Conservation (phyloP, 164 flowering plant genomes). For the Annona cherimola region DNA sequence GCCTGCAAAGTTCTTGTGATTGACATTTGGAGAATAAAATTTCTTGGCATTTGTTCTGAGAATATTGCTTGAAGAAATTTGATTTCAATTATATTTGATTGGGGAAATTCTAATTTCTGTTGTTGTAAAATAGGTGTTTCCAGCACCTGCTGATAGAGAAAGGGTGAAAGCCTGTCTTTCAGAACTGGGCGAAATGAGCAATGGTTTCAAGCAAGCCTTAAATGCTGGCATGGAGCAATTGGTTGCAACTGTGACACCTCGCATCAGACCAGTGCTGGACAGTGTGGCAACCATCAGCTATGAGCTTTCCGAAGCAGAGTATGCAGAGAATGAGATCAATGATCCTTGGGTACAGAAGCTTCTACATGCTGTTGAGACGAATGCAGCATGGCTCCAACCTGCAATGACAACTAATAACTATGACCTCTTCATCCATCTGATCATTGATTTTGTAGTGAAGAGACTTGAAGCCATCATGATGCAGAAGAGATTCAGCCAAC, state of each 20-base stretch:
- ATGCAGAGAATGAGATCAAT: conserved; percentile 91
- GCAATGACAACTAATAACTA: conserved; percentile 80
- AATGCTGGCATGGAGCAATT: conserved; percentile 81
- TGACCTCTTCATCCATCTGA: conserved; percentile 69
- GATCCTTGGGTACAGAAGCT: conserved; percentile 98
- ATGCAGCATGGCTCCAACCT: conserved; percentile 85
- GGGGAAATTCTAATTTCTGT: not conserved
- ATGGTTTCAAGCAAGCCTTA: conserved; percentile 66
- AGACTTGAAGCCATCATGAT: conserved; percentile 97
- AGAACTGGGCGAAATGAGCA: conserved; percentile 77
- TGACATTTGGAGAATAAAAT: too few relatives aligned
- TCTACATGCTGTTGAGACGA: conserved; percentile 80
- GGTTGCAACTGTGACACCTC: conserved; percentile 66
- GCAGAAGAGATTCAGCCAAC: conserved; percentile 93
- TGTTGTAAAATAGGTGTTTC: conserved; percentile 51
- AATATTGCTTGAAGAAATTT: not conserved
- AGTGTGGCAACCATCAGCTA: conserved; percentile 76
- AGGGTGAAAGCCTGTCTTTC: conserved; percentile 82
- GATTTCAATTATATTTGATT: not conserved
- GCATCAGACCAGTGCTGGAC: conserved; percentile 79
- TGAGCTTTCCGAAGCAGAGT: conserved; percentile 85
- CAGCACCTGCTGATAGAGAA: conserved; percentile 84
- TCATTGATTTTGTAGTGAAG: conserved; percentile 79
- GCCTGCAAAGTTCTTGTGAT: too few relatives aligned
- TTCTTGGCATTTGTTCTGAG: too few relatives aligned